Evolutionary conservation across 2,329 filamentous ascomycete species (phyloP).

Genomic region (Fusarium equiseti): DNA sequence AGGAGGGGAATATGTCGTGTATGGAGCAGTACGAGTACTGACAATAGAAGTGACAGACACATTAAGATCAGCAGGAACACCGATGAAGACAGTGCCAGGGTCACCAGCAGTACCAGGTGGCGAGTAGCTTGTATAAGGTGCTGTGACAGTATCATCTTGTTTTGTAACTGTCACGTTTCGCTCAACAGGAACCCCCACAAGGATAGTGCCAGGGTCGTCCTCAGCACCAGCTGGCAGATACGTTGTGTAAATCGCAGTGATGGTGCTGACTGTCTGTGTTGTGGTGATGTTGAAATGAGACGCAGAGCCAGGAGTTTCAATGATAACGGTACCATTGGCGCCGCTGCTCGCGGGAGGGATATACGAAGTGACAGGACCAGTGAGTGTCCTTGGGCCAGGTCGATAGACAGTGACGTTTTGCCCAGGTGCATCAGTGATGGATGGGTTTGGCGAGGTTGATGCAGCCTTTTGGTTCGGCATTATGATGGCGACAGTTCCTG

Average conservation of each 20-base stretch:
- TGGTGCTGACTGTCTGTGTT: constrained; percentile 28
- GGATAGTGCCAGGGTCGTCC: constrained; percentile 29
- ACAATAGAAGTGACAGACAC: not conserved
- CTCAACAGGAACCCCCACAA: constrained; percentile 18
- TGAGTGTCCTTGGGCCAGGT: constrained; percentile 26
- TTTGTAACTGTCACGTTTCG: constrained; percentile 37
- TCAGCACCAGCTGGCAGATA: constrained; percentile 16
- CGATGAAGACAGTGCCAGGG: constrained; percentile 24
- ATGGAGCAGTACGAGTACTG: not conserved
- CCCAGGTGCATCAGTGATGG: not conserved
- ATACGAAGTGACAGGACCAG: constrained; percentile 30
- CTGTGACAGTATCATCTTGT: constrained; percentile 6
- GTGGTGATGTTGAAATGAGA: constrained; percentile 22
- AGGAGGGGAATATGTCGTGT: constrained; percentile 9
- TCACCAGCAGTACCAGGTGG: constrained; percentile 17
- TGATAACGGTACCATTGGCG: constrained; percentile 27
- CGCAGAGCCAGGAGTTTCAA: constrained; percentile 27
- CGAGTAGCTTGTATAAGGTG: constrained; percentile 22
- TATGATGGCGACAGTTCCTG: constrained; percentile 28
- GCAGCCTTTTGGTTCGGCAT: constrained; percentile 20
- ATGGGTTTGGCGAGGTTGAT: not conserved
- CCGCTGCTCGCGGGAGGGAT: constrained; percentile 12
- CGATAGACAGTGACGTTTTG: constrained; percentile 27
- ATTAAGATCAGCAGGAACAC: constrained; percentile 3
- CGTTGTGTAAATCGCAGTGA: constrained; percentile 31